These are phyloP conservation scores for Gillenia trifoliata DNA, from an alignment of 306 rosid genomes.

Conservation along the genomic window DNA sequence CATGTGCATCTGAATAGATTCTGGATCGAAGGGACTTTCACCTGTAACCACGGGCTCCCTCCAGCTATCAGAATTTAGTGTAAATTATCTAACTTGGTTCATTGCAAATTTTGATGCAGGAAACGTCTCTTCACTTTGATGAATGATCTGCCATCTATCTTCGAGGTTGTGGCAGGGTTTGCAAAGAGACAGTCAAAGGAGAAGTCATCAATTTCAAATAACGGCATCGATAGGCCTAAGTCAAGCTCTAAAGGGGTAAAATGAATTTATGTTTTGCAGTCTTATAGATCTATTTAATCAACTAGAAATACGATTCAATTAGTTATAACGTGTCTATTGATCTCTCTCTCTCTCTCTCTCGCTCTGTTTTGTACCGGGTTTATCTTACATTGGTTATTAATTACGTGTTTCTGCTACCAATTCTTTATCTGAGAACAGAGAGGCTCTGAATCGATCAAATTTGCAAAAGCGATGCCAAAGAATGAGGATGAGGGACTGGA, in stretches of 20 bases:
- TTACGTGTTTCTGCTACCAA: neutral
- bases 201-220: conserved; percentile 50
- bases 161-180: conserved; percentile 50
- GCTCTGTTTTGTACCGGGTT: neutral
- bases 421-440: conserved; percentile 28
- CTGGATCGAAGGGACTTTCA: neutral
- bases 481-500: conserved; percentile 48
- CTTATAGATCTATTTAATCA: neutral
- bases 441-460: conserved; percentile 37
- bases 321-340: neutral
- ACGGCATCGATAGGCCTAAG: conserved; percentile 58
- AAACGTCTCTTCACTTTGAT: conserved; percentile 56
- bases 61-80: neutral
- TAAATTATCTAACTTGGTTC: neutral
- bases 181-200: conserved; percentile 51
- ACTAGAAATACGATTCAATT: neutral
- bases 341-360: neutral
- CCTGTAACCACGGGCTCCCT: neutral
- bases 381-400: neutral
- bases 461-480: conserved; percentile 32
- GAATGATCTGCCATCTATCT: conserved; percentile 63
- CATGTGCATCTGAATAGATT: neutral
- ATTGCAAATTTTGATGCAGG: conserved; percentile 25
- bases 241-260: conserved; percentile 64
- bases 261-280: neutral